Base-by-base conservation (phyloP, 2,329 filamentous ascomycete species). In the Raffaelea deltoideospora region DNA sequence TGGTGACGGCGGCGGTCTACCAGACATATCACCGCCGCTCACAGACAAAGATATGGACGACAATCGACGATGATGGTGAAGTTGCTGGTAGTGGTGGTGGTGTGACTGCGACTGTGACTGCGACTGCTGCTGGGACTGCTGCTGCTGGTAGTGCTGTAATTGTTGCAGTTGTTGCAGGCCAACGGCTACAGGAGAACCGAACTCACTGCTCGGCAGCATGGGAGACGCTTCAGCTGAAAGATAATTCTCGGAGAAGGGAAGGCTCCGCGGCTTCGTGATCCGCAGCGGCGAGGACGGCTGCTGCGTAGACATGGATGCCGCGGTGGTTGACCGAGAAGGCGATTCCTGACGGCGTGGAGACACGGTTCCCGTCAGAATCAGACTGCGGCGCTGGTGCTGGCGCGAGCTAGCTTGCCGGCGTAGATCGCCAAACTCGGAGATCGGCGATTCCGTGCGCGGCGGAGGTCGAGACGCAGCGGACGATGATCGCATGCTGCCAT, bases 151-250 rank as follows among this genome's bases (percentile, higher is more conserved):
- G 56, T 28, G 76, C 66, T n/a, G n/a, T n/a, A n/a, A n/a, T n/a
- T n/a, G n/a, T n/a, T n/a, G n/a, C n/a, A n/a, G n/a, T n/a, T n/a
- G n/a, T n/a, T n/a, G n/a, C n/a, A n/a, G n/a, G n/a, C n/a, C n/a
- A n/a, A n/a, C n/a, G n/a, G n/a, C n/a, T n/a, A n/a, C n/a, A 13
- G 83, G 82, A 6, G 84, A 87, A 39, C 73, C 76, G 46, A 90
- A 82, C 46, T 96, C 88, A 48, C 79, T 83, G 11, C 76, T 73
- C 1, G 82, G 76, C 24, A 95, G 69, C 55, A 93, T 79, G 1
- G 90, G 90, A 1, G 90, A 98, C 2, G 81, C 79, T 45, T 94
- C 80, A 1, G 90, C 90, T 5, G 90, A 96, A 11, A 76, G 73
- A 28, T 92, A 53, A 18, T 67, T 69, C 31, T 87, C 81, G 5